A percentile compares a stretch with the other conserved stretches of the same genome.
Conservation (phyloP, 331 rosid species). For the Spiraea crenata region DNA sequence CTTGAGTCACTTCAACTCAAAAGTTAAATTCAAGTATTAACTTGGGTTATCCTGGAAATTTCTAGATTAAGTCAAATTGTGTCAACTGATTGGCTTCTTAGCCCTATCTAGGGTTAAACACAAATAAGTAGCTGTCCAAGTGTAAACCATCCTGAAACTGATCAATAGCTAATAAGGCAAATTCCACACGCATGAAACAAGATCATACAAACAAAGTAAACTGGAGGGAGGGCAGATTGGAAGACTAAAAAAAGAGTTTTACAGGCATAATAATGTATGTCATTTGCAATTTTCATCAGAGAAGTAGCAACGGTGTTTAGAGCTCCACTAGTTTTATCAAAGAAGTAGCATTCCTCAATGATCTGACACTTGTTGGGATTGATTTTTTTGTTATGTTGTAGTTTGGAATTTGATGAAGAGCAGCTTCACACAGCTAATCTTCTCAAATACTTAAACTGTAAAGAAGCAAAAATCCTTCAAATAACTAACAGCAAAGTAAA, state of each 20-base stretch:
- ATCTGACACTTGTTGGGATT: too few relatives aligned
- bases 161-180: background rate
- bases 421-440: too few relatives aligned
- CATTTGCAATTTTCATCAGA: slow-evolving; percentile 92
- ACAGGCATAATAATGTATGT: slow-evolving; percentile 98
- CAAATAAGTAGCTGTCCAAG: slow-evolving; percentile 8
- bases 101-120: background rate
- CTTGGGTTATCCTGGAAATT: background rate
- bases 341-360: too few relatives aligned
- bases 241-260: slow-evolving; percentile 27
- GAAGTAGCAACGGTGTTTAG: slow-evolving; percentile 86
- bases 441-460: too few relatives aligned
- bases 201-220: too few relatives aligned
- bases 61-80: background rate
- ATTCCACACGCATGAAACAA: background rate
- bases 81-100: background rate
- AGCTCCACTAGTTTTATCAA: slow-evolving; percentile 91
- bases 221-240: too few relatives aligned
- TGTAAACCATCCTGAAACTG: background rate
- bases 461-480: too few relatives aligned
- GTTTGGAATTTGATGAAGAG: too few relatives aligned
- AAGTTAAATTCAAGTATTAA: background rate
- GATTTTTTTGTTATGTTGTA: too few relatives aligned
- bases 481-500: too few relatives aligned
- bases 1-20: background rate